Percentiles rank a stretch among this genome's conserved stretches.
Evolutionary conservation across 1,284 basidiomycete genomes (phyloP).

Genomic region (Fomitiporia mediterranea): DNA sequence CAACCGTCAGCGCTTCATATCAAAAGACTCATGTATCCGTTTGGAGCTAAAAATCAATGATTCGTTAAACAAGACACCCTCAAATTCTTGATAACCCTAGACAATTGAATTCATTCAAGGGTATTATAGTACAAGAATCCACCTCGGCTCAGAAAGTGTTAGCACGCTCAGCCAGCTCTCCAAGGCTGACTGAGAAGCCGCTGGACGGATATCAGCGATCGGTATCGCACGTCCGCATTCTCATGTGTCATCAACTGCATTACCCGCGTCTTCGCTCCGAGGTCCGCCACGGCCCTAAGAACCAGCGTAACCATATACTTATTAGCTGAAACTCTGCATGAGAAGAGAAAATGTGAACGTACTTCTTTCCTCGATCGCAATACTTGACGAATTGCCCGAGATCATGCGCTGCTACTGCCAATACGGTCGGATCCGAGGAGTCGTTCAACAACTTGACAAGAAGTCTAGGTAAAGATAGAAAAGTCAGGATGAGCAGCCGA

Average conservation of each 20-base stretch:
- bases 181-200: slow-evolving; percentile 79
- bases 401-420: slow-evolving; percentile 89
- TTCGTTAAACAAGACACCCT: too few species aligned
- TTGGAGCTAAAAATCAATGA: too few species aligned
- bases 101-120: not conserved
- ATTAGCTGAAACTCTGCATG: slow-evolving; percentile 16
- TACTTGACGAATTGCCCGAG: slow-evolving; percentile 93
- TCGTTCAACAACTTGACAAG: slow-evolving; percentile 70
- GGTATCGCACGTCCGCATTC: slow-evolving; percentile 88
- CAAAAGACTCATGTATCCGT: too few species aligned
- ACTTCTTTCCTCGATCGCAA: slow-evolving; percentile 89
- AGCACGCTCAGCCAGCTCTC: slow-evolving; percentile 27
- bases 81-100: too few species aligned
- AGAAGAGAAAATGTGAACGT: slow-evolving; percentile 26
- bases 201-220: slow-evolving; percentile 82
- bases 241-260: slow-evolving; percentile 94
- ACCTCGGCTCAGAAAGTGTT: not conserved
- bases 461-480: slow-evolving; percentile 39
- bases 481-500: not conserved
- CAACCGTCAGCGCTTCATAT: too few species aligned
- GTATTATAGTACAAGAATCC: not conserved
- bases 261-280: slow-evolving; percentile 80
- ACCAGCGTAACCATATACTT: slow-evolving; percentile 7
- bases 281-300: slow-evolving; percentile 29
- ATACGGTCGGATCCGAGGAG: slow-evolving; percentile 68